These are phyloP conservation scores for Cryptococcus floricola DNA, from an alignment of 1,284 basidiomycete genomes.

Conservation along the genomic window DNA sequence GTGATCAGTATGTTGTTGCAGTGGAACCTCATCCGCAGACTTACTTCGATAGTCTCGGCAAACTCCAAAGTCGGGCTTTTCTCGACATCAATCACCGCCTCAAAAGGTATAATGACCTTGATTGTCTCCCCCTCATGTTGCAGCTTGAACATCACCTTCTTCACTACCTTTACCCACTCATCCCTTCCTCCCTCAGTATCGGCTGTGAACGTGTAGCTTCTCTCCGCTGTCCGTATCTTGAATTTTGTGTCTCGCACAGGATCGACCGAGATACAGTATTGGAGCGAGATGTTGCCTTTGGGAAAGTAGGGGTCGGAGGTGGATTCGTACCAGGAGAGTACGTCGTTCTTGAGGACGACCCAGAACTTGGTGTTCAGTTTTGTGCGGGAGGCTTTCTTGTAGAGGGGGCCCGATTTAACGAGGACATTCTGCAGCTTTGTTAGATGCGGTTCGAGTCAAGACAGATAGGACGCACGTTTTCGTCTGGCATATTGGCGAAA, in stretches of 20 bases:
- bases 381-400: constrained; percentile 77
- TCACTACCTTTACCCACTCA: constrained; percentile 90
- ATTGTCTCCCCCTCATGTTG: constrained; percentile 95
- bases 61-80: constrained; percentile 84
- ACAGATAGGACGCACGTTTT: constrained; percentile 60
- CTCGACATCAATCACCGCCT: constrained; percentile 81
- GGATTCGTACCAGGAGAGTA: constrained; percentile 91
- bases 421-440: constrained; percentile 63
- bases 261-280: constrained; percentile 86
- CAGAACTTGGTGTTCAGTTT: constrained; percentile 88
- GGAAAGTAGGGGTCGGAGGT: constrained; percentile 95
- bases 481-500: constrained; percentile 87
- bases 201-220: constrained; percentile 65
- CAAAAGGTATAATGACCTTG: constrained; percentile 90
- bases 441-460: neutral
- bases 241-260: constrained; percentile 67
- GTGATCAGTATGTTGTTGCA: neutral
- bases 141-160: constrained; percentile 82
- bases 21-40: neutral
- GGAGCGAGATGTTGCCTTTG: constrained; percentile 86
- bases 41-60: constrained; percentile 79
- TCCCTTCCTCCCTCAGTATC: constrained; percentile 76
- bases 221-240: constrained; percentile 73
- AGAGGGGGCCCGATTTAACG: constrained; percentile 76
- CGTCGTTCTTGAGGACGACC: constrained; percentile 90